These are phyloP conservation scores for Pseudonectria foliicola DNA, from an alignment of 2,329 filamentous ascomycete genomes.

Conservation along the genomic window DNA sequence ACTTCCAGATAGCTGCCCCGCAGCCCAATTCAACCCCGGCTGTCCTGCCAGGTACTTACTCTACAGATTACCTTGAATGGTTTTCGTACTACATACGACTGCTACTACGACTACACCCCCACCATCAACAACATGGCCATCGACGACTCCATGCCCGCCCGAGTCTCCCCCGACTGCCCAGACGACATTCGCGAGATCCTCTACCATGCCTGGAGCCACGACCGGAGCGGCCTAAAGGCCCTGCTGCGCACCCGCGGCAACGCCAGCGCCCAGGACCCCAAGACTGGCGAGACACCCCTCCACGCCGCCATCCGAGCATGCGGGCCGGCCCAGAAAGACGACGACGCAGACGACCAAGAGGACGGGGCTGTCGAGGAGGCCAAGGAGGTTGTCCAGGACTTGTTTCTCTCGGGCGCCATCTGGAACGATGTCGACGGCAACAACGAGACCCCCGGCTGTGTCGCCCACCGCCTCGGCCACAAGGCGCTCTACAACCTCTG, in stretches of 20 bases:
- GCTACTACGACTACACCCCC: no score
- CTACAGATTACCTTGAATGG: no score
- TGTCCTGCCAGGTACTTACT: no score
- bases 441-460: constrained; percentile 85
- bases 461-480: constrained; percentile 65
- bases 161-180: constrained; percentile 48
- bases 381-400: constrained; percentile 61
- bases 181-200: constrained; percentile 44
- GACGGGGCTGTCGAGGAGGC: constrained; percentile 50
- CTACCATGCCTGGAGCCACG: constrained; percentile 48
- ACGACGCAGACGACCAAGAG: constrained; percentile 25
- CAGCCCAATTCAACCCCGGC: no score
- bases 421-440: constrained; percentile 92
- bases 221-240: constrained; percentile 59
- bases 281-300: constrained; percentile 79
- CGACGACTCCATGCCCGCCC: constrained; percentile 45
- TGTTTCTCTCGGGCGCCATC: constrained; percentile 84
- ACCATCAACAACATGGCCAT: constrained; percentile 23
- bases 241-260: constrained; percentile 57
- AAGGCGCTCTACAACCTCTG: constrained; percentile 70
- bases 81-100: no score
- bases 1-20: no score
- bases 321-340: constrained; percentile 32
- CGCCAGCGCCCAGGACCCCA: constrained; percentile 74
- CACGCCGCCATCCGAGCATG: constrained; percentile 84